Conservation (phyloP, 805 yeast species). For the Metschnikowia colocasiae region DNA sequence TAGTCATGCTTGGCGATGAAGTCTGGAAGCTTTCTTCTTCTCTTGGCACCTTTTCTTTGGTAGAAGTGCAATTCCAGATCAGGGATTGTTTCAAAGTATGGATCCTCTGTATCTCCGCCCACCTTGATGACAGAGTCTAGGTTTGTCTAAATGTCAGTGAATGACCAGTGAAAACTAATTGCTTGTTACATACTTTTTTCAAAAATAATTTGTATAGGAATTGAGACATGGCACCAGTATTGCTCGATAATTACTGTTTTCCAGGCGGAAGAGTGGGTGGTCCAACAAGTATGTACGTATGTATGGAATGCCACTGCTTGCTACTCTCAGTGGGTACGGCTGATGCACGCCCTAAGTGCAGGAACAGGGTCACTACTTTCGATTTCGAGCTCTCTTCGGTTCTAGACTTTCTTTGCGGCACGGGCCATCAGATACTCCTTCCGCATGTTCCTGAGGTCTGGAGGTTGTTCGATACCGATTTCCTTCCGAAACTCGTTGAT, state of each 20-base stretch:
- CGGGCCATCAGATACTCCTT: conserved; percentile 23
- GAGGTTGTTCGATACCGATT: conserved; percentile 70
- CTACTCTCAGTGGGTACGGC: conserved; percentile 3
- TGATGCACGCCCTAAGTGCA: background rate
- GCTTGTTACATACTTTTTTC: conserved; percentile 30
- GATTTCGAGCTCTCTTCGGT: background rate
- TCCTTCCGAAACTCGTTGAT: conserved; percentile 67
- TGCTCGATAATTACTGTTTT: background rate
- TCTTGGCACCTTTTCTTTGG: conserved; percentile 38
- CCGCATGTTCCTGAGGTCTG: conserved; percentile 66
- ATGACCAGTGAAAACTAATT: background rate
- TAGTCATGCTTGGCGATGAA: conserved; percentile 32
- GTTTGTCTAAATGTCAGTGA: conserved; percentile 21
- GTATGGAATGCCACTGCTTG: conserved; percentile 1
- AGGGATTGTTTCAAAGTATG: conserved; percentile 41
- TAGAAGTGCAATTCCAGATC: conserved; percentile 39
- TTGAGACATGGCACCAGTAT: conserved; percentile 23
- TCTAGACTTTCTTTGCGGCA: background rate
- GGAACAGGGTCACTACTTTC: background rate
- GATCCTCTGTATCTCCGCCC: conserved; percentile 32
- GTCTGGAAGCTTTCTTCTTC: conserved; percentile 37
- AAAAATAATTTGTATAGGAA: conserved; percentile 33
- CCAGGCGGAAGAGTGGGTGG: background rate
- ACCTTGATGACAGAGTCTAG: conserved; percentile 26
- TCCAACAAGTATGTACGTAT: background rate